Conservation (phyloP, 805 yeast genomes). For the Zygoascus biomembranicola region DNA sequence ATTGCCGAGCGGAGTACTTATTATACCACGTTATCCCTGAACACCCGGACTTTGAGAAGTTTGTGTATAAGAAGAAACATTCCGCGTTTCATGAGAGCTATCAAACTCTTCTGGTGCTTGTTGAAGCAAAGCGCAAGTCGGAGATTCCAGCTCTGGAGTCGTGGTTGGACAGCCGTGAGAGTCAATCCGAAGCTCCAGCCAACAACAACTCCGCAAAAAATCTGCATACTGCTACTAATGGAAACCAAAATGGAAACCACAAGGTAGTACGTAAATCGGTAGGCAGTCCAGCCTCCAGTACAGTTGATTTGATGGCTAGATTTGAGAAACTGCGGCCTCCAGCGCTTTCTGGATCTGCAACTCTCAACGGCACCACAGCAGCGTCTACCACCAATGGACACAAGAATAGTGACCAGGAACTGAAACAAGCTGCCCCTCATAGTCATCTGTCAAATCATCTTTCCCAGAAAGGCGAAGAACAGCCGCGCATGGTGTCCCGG, state of each 20-base stretch:
- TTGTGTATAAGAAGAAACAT: constrained; percentile 10
- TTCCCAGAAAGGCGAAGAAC: background rate
- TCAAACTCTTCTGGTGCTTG: constrained; percentile 10
- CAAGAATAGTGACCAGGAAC: background rate
- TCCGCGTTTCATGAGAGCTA: constrained; percentile 16
- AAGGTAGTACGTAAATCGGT: constrained; percentile 3
- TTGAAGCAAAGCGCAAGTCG: constrained; percentile 2
- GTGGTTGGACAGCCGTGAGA: background rate
- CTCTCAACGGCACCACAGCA: background rate
- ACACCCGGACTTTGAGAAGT: constrained; percentile 14
- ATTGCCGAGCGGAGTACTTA: constrained; percentile 16
- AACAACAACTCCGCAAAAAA: background rate
- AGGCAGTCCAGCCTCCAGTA: background rate
- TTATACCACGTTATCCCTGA: constrained; percentile 18
- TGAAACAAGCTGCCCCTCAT: background rate
- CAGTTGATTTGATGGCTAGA: constrained; percentile 8
- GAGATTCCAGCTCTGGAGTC: constrained; percentile 5
- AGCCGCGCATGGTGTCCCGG: background rate
- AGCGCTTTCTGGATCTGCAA: no score
- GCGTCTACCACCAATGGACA: background rate
- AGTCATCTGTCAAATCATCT: background rate
- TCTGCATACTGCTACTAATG: background rate
- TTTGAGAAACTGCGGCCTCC: constrained; percentile 9
- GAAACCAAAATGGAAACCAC: background rate
- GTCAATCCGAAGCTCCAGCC: background rate